Percentiles rank a stretch among this genome's conserved stretches.
phyloP scores from a whole-genome alignment of 208 protist genomes.

The Wallacemonas collosoma region DNA sequence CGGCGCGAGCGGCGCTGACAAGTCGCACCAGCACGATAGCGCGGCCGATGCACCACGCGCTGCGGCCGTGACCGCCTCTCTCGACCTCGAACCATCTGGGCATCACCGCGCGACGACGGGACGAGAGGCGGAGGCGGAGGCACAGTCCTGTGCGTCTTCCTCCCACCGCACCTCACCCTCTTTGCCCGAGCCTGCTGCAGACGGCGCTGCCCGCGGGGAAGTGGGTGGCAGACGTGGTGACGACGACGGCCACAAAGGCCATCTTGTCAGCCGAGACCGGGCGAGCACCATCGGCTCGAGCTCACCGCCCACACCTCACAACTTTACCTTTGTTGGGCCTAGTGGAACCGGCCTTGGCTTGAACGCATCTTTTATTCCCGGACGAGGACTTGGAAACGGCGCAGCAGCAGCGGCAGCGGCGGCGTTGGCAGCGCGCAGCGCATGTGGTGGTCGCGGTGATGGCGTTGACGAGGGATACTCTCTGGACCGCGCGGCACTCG shows the following conservation, averaged over 20 bases:
- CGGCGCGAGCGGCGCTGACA: not conserved
- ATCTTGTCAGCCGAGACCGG: not conserved
- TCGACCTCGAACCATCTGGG: too few relatives aligned
- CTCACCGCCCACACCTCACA: slow-evolving; percentile 11
- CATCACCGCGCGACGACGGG: too few relatives aligned
- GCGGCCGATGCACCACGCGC: not conserved
- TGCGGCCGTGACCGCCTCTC: not conserved
- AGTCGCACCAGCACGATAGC: not conserved
- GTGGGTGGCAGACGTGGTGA: not conserved
- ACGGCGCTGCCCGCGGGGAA: too few relatives aligned
- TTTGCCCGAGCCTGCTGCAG: too few relatives aligned
- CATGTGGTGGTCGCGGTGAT: not conserved
- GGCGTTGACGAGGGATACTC: not conserved
- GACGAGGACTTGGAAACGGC: not conserved
- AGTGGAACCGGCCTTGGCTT: not conserved
- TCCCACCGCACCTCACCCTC: too few relatives aligned
- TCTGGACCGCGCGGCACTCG: not conserved
- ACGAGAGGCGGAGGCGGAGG: too few relatives aligned
- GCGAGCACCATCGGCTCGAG: not conserved
- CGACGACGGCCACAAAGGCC: not conserved
- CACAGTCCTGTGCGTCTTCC: too few relatives aligned
- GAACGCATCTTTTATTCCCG: slow-evolving; percentile 15
- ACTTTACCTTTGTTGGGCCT: slow-evolving; percentile 7
- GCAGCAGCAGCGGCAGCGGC: not conserved
- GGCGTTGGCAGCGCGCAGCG: not conserved